Base-by-base conservation (phyloP, 257 asterid genomes). In the Solanum etuberosum region DNA sequence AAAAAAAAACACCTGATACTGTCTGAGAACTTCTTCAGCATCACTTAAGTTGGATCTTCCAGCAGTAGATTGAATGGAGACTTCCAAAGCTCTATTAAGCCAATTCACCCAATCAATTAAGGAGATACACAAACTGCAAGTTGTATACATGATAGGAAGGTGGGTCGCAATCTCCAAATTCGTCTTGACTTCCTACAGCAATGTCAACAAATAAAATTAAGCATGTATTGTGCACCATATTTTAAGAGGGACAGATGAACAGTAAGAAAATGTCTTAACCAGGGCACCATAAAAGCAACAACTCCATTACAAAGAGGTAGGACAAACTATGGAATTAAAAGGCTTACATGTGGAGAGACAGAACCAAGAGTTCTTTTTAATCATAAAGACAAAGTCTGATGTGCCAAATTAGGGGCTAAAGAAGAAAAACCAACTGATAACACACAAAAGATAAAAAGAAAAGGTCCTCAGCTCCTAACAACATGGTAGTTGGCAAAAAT, bases 61-160 rank as follows among this genome's bases (percentile, higher is more conserved):
- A 84, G 46, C 87, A 85, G 87, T 89, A 88, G 87, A 86, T 8
- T 91, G 90, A 63, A 89, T 91, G 85, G 93, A 94, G 91, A 94
- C 89, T 88, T 93, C 95, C 90, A 95, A 88, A 89, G 98, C 94
- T 74, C 92, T 91, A 90, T 87, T 88, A 85, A 96, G 96, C 98
- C 98, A 94, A 83, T 83, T 88, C 82, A 94, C 82, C 89, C 97
- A 94, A 86, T 91, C 95, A 87, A 91, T 48, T 90, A 96, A 81
- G 38, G 89, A 90, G 85, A 83, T 74, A 86, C 91, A 91, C 87
- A 94, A 83, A 88, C 91, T 85, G 92, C 90, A 87, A 65, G 97
- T 92, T 87, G 91, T 90, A 88, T 88, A 91, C 34, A 87, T 77
- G 85, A 65, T 88, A 57, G 98, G 96, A 85, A 93, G 91, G 87